Base-by-base conservation (phyloP, 495 filamentous ascomycete genomes). In the Cercophora newfieldiana region DNA sequence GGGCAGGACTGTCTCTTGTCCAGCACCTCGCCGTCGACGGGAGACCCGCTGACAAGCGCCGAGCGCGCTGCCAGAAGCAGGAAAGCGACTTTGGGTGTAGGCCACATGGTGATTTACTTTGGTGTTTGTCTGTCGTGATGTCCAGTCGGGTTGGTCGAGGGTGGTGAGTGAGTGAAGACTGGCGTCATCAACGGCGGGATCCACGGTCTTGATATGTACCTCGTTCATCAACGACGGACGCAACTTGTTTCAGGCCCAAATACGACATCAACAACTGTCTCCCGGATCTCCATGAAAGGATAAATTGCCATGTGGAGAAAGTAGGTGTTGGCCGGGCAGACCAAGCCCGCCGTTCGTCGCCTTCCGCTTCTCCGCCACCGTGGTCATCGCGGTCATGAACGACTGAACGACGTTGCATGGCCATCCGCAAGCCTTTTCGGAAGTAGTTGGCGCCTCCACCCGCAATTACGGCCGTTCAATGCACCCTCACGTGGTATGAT, bases 1-100 rank as follows among this genome's bases (percentile, higher is more conserved):
- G 83, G 83, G 67, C 84, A 87, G 57, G 71, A 74, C 67, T 79
- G 76, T 19, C 77, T 68, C 14, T 71, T 59, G 33, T 70, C 67
- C 26, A 75, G 64, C 47, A 64, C n/a, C 50, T 63, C 49, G 3
- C 49, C 29, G 29, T 72, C 71, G 61, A 75, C 57, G 28, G 74
- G 74, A 1, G 72, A 72, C 21, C 66, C 74, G 60, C 63, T 69
- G 65, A 72, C 72, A 25, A 74, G 59, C 53, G 70, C 66, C 49
- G 72, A 69, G 72, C 71, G 74, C 14, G 72, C 74, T 59, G 33
- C 22, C 7, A 75, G 61, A 47, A 75, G 70, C 21, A 72, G 70
- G 61, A 59, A 69, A 47, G 74, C 74, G 28, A 58, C 30, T 64
- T 74, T 74, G 59, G 74, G 74, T 24, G 63, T 66, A 44, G 74